Base-by-base conservation (phyloP, 345 rosid species). In the Corchorus olitorius region DNA sequence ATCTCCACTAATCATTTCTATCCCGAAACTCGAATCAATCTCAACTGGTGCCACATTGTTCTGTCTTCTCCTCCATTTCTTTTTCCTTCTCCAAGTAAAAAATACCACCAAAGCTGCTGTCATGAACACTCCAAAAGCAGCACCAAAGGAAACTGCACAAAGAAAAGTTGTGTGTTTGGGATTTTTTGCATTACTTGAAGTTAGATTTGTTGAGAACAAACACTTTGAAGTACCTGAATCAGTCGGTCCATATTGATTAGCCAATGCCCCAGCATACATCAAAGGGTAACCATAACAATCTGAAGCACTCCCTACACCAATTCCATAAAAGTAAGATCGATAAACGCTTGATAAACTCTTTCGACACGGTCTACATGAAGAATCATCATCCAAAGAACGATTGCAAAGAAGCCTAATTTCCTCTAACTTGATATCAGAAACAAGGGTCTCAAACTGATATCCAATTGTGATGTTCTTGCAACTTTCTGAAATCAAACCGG, bases 221-320 rank as follows among this genome's bases (percentile, higher is more conserved):
- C 86, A 84, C 53, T 78, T 68, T 10, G 80, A 78, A 48, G 83
- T 82, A 20, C 70, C 79, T 11, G 63, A 70, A 77, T 84, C 80
- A 0, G 75, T 54, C 8, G 80, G 84, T 63, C 89, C 89, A 20
- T 74, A 22, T 8, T 60, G 62, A 64, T 80, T 82, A 27, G 77
- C 48, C 65, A 84, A 55, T 14, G 78, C 84, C 12, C 81, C 86
- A 5, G 84, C 83, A 50, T 86, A 86, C 64, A 84, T 66, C 16
- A 16, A 56, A 62, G 81, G 41, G 58, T 76, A 84, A 35, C 80
- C 79, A 10, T 72, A 45, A 78, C 81, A 81, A 71, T 74, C 63
- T 10, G 82, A 81, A 8, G 34, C 63, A 78, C 78, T 78, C 54
- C 48, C 75, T 35, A 4, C 13, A 34, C n/a, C 46, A 22, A 20